Percentiles rank a stretch among this genome's conserved stretches.
Evolutionary conservation across 495 filamentous ascomycete species (phyloP).

Genomic region (Xanthoparmelia taractica): DNA sequence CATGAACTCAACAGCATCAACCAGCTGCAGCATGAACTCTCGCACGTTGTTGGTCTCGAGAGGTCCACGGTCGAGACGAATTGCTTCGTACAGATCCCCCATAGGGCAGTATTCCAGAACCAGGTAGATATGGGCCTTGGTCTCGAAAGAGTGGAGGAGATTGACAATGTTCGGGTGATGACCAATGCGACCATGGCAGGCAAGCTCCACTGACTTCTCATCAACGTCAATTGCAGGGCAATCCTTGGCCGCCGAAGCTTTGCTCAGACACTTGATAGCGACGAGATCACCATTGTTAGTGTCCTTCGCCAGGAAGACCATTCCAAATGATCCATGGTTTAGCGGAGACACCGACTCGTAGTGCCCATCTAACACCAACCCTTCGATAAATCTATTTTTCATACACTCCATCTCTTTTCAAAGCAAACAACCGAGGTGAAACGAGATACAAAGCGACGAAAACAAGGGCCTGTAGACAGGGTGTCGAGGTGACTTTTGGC

Average conservation of each 20-base stretch:
- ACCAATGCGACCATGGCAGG: conserved; percentile 69
- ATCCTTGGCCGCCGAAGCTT: conserved; percentile 50
- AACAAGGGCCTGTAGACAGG: background rate
- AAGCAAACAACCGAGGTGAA: conserved; percentile 1
- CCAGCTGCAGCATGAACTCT: conserved; percentile 90
- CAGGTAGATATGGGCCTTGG: conserved; percentile 77
- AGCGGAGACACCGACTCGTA: conserved; percentile 87
- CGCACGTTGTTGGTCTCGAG: conserved; percentile 93
- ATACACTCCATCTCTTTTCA: conserved; percentile 64
- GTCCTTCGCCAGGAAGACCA: conserved; percentile 91
- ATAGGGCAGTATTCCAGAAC: conserved; percentile 95
- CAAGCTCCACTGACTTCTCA: conserved; percentile 80
- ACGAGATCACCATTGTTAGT: conserved; percentile 64
- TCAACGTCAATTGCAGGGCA: conserved; percentile 53
- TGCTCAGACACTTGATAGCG: conserved; percentile 90
- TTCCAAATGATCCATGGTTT: conserved; percentile 97
- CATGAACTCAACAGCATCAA: conserved; percentile 84
- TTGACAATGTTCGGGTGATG: conserved; percentile 91
- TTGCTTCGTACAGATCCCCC: conserved; percentile 95
- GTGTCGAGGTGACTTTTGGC: conserved; percentile 27
- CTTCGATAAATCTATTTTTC: conserved; percentile 63
- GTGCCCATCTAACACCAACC: conserved; percentile 70
- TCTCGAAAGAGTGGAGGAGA: conserved; percentile 84
- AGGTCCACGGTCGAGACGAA: conserved; percentile 77
- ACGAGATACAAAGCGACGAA: background rate